Base-by-base conservation (phyloP, 2,329 filamentous ascomycete genomes). In the Esteya vermicola region DNA sequence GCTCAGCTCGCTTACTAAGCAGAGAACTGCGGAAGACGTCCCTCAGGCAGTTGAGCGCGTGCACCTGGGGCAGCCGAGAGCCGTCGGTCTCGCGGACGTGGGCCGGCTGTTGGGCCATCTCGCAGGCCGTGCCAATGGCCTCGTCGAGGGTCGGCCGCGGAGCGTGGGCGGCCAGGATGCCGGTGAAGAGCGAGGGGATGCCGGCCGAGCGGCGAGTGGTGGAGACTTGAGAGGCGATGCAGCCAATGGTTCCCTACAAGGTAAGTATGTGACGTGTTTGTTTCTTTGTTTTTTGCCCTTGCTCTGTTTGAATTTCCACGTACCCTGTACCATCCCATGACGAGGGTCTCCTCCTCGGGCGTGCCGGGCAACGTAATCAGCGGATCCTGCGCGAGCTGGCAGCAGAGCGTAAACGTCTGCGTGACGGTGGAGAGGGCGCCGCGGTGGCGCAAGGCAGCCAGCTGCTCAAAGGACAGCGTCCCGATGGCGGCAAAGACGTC, bases 401-500 rank as follows among this genome's bases (percentile, higher is more conserved):
- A 96, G 51, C 86, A 93, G 21, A 74, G 69, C 1, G 76, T 72
- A 57, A 95, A 96, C 0, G 88, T 94, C 39, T 85, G 77, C 1
- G 89, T 83, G 2, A 96, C 91, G 0, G 89, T 89, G 0, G 85
- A 91, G 53, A 96, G 93, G 7, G 91, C 91, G 42, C 91, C 91
- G 42, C 91, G 74, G 57, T 98, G 91, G 31, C 91, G 75, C 23
- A 98, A 65, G 39, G 75, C 82, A 0, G 85, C 76, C 9, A 98
- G 67, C 53, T 98, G 85, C 3, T 74, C 73, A 53, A 95, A 93
- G 14, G 84, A 80, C 7, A 93, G 61, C 30, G 73, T 65, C 9
- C 86, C 86, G 28, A 89, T 72, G 9, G 61, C 63, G 30, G 73
- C 65, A 45, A 86, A 83, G 1, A 79, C 65, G 2, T 65, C 58